A percentile compares a stretch with the other conserved stretches of the same genome.
Conservation (phyloP, 306 rosid species). For the Ammopiptanthus mongolicus region DNA sequence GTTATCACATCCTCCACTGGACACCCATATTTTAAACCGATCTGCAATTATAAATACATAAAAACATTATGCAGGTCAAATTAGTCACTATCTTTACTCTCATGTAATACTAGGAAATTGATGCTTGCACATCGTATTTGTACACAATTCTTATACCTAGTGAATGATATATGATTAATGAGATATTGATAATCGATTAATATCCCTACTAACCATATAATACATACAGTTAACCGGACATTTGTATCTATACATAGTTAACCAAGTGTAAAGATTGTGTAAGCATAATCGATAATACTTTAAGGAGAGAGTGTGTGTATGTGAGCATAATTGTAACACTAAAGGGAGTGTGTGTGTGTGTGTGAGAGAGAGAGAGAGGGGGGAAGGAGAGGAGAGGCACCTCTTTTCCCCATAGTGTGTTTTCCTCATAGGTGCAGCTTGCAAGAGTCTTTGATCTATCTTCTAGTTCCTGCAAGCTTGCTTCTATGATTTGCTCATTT, state of each 20-base stretch:
- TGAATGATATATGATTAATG: background rate
- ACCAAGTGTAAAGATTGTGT: no score
- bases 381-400: constrained; percentile 24
- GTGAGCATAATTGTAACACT: no score
- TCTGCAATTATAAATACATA: constrained; percentile 32
- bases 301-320: no score
- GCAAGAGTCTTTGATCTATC: constrained; percentile 54
- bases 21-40: constrained; percentile 70
- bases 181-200: background rate
- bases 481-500: constrained; percentile 14
- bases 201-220: background rate
- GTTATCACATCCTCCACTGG: constrained; percentile 83
- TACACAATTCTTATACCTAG: background rate
- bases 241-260: no score
- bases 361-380: background rate
- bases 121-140: background rate
- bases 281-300: no score
- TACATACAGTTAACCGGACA: background rate
- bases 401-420: constrained; percentile 82
- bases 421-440: constrained; percentile 57
- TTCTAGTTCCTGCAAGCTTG: constrained; percentile 33
- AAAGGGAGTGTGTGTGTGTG: background rate
- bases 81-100: background rate
- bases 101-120: background rate
- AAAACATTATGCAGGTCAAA: background rate